Conservation (phyloP, 202 grass and related monocot genomes). For the Miscanthus sacchariflorus region DNA sequence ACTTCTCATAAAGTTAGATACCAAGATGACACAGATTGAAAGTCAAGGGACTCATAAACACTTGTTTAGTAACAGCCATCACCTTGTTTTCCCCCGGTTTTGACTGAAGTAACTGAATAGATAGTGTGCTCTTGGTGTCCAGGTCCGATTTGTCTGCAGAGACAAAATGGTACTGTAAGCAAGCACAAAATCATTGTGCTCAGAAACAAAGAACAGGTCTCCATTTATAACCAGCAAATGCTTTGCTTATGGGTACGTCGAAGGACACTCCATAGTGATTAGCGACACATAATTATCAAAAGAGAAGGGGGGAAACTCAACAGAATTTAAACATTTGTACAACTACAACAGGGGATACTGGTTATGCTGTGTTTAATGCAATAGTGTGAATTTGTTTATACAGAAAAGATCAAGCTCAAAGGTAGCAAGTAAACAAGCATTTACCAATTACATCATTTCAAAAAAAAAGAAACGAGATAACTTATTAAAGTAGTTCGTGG, state of each 20-base stretch:
- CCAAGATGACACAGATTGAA: conserved; percentile 2
- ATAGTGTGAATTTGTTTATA: not conserved
- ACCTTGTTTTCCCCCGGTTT: conserved; percentile 35
- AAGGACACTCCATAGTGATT: not conserved
- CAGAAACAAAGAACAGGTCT: not conserved
- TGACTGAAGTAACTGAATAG: conserved; percentile 1
- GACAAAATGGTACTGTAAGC: not conserved
- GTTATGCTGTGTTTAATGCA: not conserved
- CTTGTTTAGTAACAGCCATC: not conserved
- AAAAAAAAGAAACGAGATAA: not conserved
- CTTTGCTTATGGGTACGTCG: not conserved
- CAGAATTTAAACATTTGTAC: too few species aligned
- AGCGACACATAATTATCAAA: not conserved
- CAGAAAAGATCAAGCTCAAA: not conserved
- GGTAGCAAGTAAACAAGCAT: not conserved
- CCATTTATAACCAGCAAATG: not conserved
- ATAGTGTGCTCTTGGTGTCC: not conserved
- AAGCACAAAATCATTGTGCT: conserved; percentile 15
- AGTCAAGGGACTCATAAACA: not conserved
- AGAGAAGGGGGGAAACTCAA: not conserved
- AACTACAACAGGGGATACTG: not conserved
- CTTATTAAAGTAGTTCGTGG: not conserved
- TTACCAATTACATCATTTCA: not conserved
- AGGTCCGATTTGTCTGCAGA: conserved; percentile 17
- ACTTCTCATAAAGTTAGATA: not conserved